Evolutionary conservation across 495 filamentous ascomycete genomes (phyloP).

Genomic region (Hyaloscypha finlandica): DNA sequence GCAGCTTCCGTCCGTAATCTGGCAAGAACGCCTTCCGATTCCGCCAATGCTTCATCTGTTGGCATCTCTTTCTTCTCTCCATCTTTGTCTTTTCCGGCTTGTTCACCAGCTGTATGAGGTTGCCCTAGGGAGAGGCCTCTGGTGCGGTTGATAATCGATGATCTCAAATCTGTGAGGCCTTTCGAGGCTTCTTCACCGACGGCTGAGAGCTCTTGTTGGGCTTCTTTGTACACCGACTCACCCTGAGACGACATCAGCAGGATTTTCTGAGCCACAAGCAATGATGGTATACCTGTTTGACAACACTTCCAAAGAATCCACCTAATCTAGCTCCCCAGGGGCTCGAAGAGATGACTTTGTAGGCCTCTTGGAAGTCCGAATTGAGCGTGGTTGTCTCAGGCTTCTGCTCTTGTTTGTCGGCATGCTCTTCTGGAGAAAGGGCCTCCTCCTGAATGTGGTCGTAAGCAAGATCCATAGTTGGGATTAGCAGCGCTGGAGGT

Average conservation of each 20-base stretch:
- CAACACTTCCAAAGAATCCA: constrained; percentile 84
- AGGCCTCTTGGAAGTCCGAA: constrained; percentile 90
- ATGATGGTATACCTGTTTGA: constrained; percentile 67
- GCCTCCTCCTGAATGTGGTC: constrained; percentile 92
- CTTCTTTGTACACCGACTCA: constrained; percentile 82
- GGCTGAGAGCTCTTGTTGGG: constrained; percentile 74
- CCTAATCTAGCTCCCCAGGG: constrained; percentile 90
- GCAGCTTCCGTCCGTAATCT: constrained; percentile 79
- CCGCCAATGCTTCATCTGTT: constrained; percentile 56
- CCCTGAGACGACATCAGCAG: constrained; percentile 50
- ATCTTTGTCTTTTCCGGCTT: constrained; percentile 36
- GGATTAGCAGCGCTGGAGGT: not conserved
- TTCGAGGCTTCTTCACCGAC: constrained; percentile 81
- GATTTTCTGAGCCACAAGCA: not conserved
- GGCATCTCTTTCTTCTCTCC: constrained; percentile 42
- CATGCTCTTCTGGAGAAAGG: constrained; percentile 58
- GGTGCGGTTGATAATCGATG: constrained; percentile 69
- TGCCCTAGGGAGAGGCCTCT: constrained; percentile 66
- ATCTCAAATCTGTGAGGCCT: constrained; percentile 73
- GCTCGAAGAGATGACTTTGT: constrained; percentile 86
- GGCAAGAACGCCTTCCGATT: constrained; percentile 78
- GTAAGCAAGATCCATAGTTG: constrained; percentile 89
- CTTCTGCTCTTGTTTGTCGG: constrained; percentile 43
- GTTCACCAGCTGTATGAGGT: constrained; percentile 25
- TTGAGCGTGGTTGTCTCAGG: constrained; percentile 65